Conservation (phyloP, 2,329 filamentous ascomycete species). For the Fusarium pseudonygamai region DNA sequence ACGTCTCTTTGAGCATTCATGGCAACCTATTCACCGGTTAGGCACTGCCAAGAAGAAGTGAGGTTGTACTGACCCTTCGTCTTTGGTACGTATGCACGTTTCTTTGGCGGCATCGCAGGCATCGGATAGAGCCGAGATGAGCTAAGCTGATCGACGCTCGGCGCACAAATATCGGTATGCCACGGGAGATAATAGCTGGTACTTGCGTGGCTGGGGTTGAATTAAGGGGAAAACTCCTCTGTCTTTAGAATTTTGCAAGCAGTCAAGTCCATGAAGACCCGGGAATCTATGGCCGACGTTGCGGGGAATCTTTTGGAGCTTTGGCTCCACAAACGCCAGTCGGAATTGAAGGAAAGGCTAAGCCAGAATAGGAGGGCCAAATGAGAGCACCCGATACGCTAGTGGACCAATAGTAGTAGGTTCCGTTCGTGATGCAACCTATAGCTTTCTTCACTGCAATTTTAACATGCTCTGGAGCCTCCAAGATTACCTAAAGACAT, state of each 20-base stretch:
- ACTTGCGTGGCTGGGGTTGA: neutral
- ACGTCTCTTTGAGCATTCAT: conserved; percentile 39
- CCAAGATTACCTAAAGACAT: too few species aligned
- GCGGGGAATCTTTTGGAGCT: neutral
- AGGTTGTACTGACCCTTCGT: conserved; percentile 31
- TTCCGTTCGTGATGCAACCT: too few species aligned
- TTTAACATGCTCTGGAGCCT: too few species aligned
- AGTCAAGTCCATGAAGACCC: neutral
- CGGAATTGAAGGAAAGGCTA: neutral
- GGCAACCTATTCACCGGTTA: conserved; percentile 7
- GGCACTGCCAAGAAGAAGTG: fast-evolving
- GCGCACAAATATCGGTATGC: neutral
- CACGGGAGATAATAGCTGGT: neutral
- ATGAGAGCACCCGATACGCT: conserved; percentile 22
- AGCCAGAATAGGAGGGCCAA: neutral
- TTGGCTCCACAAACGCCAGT: neutral
- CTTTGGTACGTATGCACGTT: conserved; percentile 41
- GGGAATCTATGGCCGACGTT: neutral
- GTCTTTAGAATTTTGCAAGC: conserved; percentile 9
- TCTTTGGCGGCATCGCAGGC: conserved; percentile 38
- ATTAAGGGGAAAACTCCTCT: neutral
- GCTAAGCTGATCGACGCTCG: conserved; percentile 13
- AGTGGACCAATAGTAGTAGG: too few species aligned
- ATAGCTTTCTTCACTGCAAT: too few species aligned
- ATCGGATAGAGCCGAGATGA: neutral